Evolutionary conservation across 2,329 filamentous ascomycete species (phyloP).

Genomic region (Aureobasidium lini): DNA sequence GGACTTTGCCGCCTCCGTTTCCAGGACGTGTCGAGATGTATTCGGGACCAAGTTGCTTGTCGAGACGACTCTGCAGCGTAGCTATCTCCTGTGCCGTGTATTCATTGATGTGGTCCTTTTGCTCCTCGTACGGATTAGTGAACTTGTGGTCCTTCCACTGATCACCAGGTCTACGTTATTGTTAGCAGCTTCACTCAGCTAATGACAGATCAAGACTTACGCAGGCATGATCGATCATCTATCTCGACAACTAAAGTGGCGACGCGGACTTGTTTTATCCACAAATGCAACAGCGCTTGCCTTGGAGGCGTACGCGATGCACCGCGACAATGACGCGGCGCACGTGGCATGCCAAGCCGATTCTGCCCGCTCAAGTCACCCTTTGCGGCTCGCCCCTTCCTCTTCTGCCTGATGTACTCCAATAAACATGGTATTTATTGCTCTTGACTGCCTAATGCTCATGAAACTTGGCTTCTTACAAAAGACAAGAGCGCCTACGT

Average conservation of each 20-base stretch:
- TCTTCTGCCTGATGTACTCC: constrained; percentile 10
- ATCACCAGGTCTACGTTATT: constrained; percentile 26
- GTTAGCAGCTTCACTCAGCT: neutral
- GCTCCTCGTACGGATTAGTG: constrained; percentile 75
- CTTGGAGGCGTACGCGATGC: constrained; percentile 1
- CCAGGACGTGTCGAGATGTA: constrained; percentile 85
- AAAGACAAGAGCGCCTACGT: no score
- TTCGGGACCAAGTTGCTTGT: constrained; percentile 91
- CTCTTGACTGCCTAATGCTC: neutral
- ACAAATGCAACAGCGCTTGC: neutral
- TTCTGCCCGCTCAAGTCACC: neutral
- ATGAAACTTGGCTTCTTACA: neutral
- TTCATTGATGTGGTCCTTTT: constrained; percentile 59
- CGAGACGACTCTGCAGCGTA: constrained; percentile 74
- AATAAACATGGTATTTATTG: constrained; percentile 12
- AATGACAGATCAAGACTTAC: constrained; percentile 11
- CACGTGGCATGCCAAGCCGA: neutral
- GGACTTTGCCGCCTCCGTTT: constrained; percentile 75
- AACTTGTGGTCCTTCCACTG: constrained; percentile 32
- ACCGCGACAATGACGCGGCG: constrained; percentile 8
- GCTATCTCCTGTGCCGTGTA: constrained; percentile 90
- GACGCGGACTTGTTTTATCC: constrained; percentile 4
- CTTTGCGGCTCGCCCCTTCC: neutral
- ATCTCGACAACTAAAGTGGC: constrained; percentile 7
- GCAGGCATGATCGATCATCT: constrained; percentile 18